Evolutionary conservation across 2,329 filamentous ascomycete species (phyloP).

Genomic region (Chalaropsis ovoidea): DNA sequence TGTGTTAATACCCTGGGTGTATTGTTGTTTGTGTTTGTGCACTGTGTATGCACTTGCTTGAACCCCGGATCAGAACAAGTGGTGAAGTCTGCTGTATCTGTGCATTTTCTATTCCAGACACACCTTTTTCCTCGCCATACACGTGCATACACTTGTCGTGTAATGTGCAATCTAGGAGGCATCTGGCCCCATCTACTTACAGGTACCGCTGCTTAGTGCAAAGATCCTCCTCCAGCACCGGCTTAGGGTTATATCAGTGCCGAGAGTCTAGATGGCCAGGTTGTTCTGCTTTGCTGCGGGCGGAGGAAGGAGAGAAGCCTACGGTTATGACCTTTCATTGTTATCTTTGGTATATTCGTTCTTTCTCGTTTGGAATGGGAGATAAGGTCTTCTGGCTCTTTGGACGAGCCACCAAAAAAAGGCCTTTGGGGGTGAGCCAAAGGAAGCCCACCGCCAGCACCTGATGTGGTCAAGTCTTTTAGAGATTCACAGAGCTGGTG

Average conservation of each 20-base stretch:
- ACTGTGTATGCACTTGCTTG: constrained; percentile 1
- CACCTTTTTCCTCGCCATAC: background rate
- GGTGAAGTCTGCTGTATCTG: background rate
- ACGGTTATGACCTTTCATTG: too few species aligned
- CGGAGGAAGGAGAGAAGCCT: background rate
- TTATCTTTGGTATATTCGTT: too few species aligned
- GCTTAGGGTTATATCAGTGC: constrained; percentile 6
- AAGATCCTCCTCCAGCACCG: background rate
- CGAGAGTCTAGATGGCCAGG: background rate
- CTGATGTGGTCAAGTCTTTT: too few species aligned
- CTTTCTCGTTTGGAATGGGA: too few species aligned
- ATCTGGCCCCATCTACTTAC: background rate
- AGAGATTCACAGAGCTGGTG: too few species aligned
- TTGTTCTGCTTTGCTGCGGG: too few species aligned
- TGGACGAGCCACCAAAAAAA: too few species aligned
- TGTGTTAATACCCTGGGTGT: background rate
- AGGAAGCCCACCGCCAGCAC: too few species aligned
- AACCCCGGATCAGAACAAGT: background rate
- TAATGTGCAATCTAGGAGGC: background rate
- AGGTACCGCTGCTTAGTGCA: background rate
- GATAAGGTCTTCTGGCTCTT: too few species aligned
- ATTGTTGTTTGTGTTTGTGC: background rate
- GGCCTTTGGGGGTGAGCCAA: too few species aligned
- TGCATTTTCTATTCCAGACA: background rate
- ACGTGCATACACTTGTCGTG: background rate